These are phyloP conservation scores for Geotrichum bryndzae DNA, from an alignment of 1,139 yeast species.

Conservation along the genomic window DNA sequence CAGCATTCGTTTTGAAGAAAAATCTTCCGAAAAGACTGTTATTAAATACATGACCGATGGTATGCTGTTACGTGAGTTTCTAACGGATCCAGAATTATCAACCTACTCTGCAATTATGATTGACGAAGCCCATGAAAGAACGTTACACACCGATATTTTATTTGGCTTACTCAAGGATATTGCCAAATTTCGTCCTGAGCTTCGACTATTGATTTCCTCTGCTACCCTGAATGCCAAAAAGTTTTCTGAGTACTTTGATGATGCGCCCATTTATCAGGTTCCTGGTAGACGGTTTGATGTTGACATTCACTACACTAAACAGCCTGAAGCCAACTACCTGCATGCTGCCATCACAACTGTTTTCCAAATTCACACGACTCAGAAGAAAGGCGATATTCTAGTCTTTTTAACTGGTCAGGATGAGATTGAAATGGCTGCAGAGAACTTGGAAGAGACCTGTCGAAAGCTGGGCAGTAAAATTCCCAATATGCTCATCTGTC, in stretches of 20 bases:
- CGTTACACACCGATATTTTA: slow-evolving; percentile 85
- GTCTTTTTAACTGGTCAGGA: slow-evolving; percentile 93
- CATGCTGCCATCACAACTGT: slow-evolving; percentile 84
- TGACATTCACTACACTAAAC: slow-evolving; percentile 74
- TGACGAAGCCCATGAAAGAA: slow-evolving; percentile 96
- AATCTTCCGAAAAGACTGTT: slow-evolving; percentile 53
- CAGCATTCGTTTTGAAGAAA: slow-evolving; percentile 79
- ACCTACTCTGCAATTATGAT: slow-evolving; percentile 79
- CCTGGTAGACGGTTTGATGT: slow-evolving; percentile 93
- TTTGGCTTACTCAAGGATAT: slow-evolving; percentile 77
- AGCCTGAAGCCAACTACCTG: slow-evolving; percentile 83
- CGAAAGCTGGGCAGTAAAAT: slow-evolving; percentile 57
- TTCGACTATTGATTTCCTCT: slow-evolving; percentile 75
- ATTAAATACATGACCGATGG: slow-evolving; percentile 93
- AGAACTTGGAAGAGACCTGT: slow-evolving; percentile 59
- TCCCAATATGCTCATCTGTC: slow-evolving; percentile 65
- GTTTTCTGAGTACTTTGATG: slow-evolving; percentile 70
- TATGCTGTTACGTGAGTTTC: slow-evolving; percentile 79
- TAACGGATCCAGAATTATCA: slow-evolving; percentile 64
- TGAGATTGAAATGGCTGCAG: slow-evolving; percentile 81
- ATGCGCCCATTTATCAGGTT: slow-evolving; percentile 75
- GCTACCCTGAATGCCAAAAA: slow-evolving; percentile 91
- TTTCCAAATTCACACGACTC: slow-evolving; percentile 73
- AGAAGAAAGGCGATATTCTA: slow-evolving; percentile 76
- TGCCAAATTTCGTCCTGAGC: slow-evolving; percentile 54